Percentiles rank a stretch among this genome's conserved stretches.
phyloP scores from a whole-genome alignment of 176 grass and related monocot species.

The Oryza longistaminata region DNA sequence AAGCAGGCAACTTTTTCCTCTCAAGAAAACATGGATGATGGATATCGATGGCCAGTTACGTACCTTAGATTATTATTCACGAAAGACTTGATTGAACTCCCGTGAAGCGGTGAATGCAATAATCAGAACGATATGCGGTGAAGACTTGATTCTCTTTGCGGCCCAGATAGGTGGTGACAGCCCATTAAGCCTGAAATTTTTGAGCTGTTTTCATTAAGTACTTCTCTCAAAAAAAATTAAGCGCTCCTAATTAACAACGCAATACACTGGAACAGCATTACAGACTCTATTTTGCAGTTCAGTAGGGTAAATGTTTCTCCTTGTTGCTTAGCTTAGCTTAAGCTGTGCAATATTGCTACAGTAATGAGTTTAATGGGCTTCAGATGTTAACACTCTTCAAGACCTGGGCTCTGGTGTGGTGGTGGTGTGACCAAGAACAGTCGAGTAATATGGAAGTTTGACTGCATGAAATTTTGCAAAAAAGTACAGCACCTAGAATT shows the following conservation, averaged over 20 bases:
- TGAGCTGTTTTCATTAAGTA: not conserved
- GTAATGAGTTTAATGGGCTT: constrained; percentile 23
- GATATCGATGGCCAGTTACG: not conserved
- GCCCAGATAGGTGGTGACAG: not conserved
- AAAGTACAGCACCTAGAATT: constrained; percentile 41
- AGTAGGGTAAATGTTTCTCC: not conserved
- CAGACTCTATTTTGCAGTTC: not conserved
- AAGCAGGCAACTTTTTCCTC: not conserved
- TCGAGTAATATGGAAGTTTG: constrained; percentile 43
- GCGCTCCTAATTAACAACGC: not conserved
- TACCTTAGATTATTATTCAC: not conserved
- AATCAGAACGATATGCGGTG: not conserved
- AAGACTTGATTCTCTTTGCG: not conserved
- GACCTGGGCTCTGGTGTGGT: constrained; percentile 20
- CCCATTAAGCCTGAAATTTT: not conserved
- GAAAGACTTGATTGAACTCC: not conserved
- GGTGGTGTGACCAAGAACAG: constrained; percentile 36
- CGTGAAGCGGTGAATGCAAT: not conserved
- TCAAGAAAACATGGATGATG: not conserved
- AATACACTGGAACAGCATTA: not conserved
- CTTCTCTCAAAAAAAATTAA: not conserved
- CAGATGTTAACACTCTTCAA: not conserved
- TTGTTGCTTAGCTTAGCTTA: not conserved
- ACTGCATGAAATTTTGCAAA: constrained; percentile 47
- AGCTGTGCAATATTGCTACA: not conserved